phyloP scores from a whole-genome alignment of 768 basidiomycete species.

The Agaricus sinodeliciosus region DNA sequence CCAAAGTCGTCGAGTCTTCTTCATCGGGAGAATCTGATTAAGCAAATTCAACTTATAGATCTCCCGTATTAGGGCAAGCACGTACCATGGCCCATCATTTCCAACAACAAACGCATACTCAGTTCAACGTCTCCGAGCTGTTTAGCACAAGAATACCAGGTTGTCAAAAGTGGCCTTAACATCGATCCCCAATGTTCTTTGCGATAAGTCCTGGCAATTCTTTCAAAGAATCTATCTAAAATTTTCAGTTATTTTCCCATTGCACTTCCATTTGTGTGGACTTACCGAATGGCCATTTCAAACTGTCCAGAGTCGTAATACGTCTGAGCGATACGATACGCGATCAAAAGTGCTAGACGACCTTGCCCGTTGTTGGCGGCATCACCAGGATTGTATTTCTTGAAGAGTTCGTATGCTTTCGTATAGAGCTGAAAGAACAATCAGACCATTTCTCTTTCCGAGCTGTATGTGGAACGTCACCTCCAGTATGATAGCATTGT shows the following conservation, averaged over 20 bases:
- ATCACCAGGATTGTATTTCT: slow-evolving; percentile 50
- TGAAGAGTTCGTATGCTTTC: slow-evolving; percentile 91
- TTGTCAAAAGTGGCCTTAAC: slow-evolving; percentile 64
- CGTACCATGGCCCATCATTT: slow-evolving; percentile 77
- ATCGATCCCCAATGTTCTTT: slow-evolving; percentile 75
- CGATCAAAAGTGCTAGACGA: slow-evolving; percentile 85
- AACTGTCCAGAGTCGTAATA: slow-evolving; percentile 77
- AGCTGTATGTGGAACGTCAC: slow-evolving; percentile 28
- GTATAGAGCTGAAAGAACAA: slow-evolving; percentile 66
- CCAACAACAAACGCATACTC: slow-evolving; percentile 69
- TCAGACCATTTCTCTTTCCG: neutral
- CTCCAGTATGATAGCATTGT: slow-evolving; percentile 77
- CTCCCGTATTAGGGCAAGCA: slow-evolving; percentile 4
- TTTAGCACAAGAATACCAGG: slow-evolving; percentile 82
- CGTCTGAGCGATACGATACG: slow-evolving; percentile 82
- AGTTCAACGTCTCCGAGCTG: slow-evolving; percentile 71
- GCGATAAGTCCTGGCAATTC: slow-evolving; percentile 86
- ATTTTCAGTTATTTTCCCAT: neutral
- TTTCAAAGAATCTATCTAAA: slow-evolving; percentile 80
- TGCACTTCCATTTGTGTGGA: neutral
- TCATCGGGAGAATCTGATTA: slow-evolving; percentile 27
- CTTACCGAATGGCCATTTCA: slow-evolving; percentile 82
- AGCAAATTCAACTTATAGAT: neutral
- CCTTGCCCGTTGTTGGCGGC: slow-evolving; percentile 47
- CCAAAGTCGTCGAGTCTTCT: slow-evolving; percentile 44